Percentiles rank a stretch among this genome's conserved stretches.
phyloP scores from a whole-genome alignment of 75 land plant species.

The Cupressus sempervirens region DNA sequence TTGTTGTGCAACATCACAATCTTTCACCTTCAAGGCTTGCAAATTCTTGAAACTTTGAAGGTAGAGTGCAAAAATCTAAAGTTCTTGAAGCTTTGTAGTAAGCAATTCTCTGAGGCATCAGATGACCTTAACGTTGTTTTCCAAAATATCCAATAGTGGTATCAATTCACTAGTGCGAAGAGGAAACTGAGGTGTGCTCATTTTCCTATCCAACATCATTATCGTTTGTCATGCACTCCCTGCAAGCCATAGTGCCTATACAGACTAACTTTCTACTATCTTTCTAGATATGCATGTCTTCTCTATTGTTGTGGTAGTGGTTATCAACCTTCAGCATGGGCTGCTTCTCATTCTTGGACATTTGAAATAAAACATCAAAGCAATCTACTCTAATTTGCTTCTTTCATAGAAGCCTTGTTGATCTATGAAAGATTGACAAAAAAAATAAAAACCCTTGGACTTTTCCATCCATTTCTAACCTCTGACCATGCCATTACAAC shows the following conservation, averaged over 20 bases:
- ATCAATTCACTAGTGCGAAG: constrained; percentile 75
- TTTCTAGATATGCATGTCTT: too few relatives aligned
- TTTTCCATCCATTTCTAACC: too few relatives aligned
- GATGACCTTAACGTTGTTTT: constrained; percentile 91
- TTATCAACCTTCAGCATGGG: too few relatives aligned
- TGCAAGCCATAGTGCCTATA: constrained; percentile 15
- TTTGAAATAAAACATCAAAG: too few relatives aligned
- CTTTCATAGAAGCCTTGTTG: too few relatives aligned
- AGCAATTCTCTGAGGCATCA: constrained; percentile 80
- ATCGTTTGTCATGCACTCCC: constrained; percentile 11
- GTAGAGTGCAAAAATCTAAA: constrained; percentile 40
- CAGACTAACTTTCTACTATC: constrained; percentile 16
- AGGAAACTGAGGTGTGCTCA: constrained; percentile 81
- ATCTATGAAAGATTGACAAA: too few relatives aligned
- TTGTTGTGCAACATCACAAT: constrained; percentile 12
- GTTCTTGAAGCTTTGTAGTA: constrained; percentile 77
- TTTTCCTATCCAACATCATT: constrained; percentile 53
- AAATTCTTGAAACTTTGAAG: constrained; percentile 29
- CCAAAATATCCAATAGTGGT: constrained; percentile 85
- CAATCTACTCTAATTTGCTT: too few relatives aligned
- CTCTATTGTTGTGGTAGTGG: too few relatives aligned
- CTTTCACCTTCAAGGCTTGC: constrained; percentile 13
- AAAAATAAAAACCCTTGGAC: too few relatives aligned
- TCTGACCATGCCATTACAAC: too few relatives aligned
- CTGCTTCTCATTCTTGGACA: too few relatives aligned